Base-by-base conservation (phyloP, 2,329 filamentous ascomycete genomes). In the Alternaria gaisen region DNA sequence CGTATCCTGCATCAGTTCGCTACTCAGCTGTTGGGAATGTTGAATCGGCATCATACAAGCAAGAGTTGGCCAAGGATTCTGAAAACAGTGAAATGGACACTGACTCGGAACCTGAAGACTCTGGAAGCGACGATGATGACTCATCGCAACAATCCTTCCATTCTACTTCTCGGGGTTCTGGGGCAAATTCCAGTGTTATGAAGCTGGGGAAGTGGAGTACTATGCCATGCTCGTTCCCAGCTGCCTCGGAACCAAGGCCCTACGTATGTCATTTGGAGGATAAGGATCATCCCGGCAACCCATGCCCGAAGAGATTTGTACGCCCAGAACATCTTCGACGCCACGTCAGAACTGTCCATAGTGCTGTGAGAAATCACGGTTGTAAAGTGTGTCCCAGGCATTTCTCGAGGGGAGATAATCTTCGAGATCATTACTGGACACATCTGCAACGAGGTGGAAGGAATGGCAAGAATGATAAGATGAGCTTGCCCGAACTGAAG, bases 391-490 rank as follows among this genome's bases (percentile, higher is more conserved):
- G 71, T 42, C 12, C 8, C 3, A 61, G 38, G 24, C 22, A 20
- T 2, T 73, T 73, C 38, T 63, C 61, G 1, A 67, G 71, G n/a
- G 64, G 66, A 2, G 71, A 73, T 46, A 73, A 73, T 47, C 41
- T 70, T 10, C 64, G 68, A 0, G 65, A 71, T 16, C 71, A 73
- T 30, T 73, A 73, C 56, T 70, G 67, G 61, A 72, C 69, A 18
- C 71, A 73, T 47, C n/a, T 73, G 5, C 26, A 58, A 1, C 53
- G 64, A n/a, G 67, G 66, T 8, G 70, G 70, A 1, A 62, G 67
- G 6, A 24, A 42, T 26, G 67, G 71, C 0, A 66, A 61, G 41
- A 72, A 72, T 28, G 42, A 36, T 2, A 73, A 72, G 57, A 67
- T 64, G 57, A 52, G 24, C 2, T 18, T 71, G 4, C 28, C 11